Base-by-base conservation (phyloP, 306 rosid species). In the Glycine soja region DNA sequence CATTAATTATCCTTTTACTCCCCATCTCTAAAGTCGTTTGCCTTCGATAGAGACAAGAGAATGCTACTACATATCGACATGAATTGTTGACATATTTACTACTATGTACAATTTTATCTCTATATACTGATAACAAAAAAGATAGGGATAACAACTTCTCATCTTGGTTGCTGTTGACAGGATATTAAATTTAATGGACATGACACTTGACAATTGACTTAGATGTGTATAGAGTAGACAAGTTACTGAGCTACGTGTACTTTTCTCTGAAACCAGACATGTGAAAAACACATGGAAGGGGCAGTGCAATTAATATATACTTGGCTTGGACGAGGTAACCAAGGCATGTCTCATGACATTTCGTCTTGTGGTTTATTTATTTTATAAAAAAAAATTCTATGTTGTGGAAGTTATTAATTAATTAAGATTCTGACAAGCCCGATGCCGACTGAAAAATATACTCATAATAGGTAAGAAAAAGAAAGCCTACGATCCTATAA, bases 231-330 rank as follows among this genome's bases (percentile, higher is more conserved):
- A 61, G 81, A 75, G 40, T 75, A 34, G 85, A 82, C 85, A 82
- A 68, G 56, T 68, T 75, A 75, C 85, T 75, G 74, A 70, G 82
- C 74, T 40, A 70, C 10, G 82, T 24, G 82, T 70, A 77, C 78
- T 77, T 77, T 42, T 36, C 40, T 61, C 78, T 71, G 74, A 71
- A 70, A 61, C 82, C 13, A 30, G 30, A 10, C 86, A 82, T 50
- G 77, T 82, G 86, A 40, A 8, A 61, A 40, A 61, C 86, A 82
- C 78, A 70, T 82, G 86, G 78, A 70, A 82, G 51, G 32, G 9
- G 32, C 78, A 70, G 74, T 51, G 47, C 30, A 24, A n/a, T n/a
- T n/a, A n/a, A 24, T 24, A 24, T 24, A 24, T 24, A 24, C 30
- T 24, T 24, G 30, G 30, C 30, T 24, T 24, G 30, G 73, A 72